Evolutionary conservation across 176 grass and related monocot species (phyloP).

Genomic region (Phragmites australis): DNA sequence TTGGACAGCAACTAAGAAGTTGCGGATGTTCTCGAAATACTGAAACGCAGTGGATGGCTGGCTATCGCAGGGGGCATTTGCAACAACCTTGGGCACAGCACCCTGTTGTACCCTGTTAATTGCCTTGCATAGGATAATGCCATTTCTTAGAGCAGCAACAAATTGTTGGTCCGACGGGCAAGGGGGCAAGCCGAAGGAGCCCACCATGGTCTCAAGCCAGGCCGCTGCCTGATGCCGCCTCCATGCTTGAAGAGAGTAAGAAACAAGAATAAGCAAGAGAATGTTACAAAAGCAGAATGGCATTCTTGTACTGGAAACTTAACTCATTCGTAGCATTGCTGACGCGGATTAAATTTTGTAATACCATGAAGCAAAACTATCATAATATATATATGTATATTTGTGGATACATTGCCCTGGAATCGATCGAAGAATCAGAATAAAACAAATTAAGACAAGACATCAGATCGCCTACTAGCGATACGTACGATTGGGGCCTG

Average conservation of each 20-base stretch:
- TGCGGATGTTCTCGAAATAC: slow-evolving; percentile 91
- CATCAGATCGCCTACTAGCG: not conserved
- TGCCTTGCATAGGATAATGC: slow-evolving; percentile 77
- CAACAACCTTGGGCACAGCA: slow-evolving; percentile 61
- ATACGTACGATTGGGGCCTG: not conserved
- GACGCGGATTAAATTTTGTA: not conserved
- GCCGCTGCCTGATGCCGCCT: slow-evolving; percentile 70
- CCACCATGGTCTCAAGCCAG: slow-evolving; percentile 69
- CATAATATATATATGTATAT: not conserved
- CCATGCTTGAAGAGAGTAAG: slow-evolving; percentile 50
- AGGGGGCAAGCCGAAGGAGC: slow-evolving; percentile 50
- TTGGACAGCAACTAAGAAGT: slow-evolving; percentile 81
- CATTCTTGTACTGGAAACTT: too few relatives aligned
- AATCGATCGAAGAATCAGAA: not conserved
- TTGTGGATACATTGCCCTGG: not conserved
- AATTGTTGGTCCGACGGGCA: slow-evolving; percentile 73
- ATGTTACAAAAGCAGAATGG: not conserved
- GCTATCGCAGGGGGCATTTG: slow-evolving; percentile 53
- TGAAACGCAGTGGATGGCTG: slow-evolving; percentile 78
- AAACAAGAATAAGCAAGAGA: slow-evolving; percentile 32
- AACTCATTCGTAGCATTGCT: not conserved
- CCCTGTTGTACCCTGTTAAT: slow-evolving; percentile 82
- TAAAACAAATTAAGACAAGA: too few relatives aligned
- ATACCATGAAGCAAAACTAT: not conserved
- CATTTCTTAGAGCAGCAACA: slow-evolving; percentile 63